Evolutionary conservation across 164 flowering plant species (phyloP), one percentile per base, ranked within the genome.

Genomic region (Pachysandra terminalis): DNA sequence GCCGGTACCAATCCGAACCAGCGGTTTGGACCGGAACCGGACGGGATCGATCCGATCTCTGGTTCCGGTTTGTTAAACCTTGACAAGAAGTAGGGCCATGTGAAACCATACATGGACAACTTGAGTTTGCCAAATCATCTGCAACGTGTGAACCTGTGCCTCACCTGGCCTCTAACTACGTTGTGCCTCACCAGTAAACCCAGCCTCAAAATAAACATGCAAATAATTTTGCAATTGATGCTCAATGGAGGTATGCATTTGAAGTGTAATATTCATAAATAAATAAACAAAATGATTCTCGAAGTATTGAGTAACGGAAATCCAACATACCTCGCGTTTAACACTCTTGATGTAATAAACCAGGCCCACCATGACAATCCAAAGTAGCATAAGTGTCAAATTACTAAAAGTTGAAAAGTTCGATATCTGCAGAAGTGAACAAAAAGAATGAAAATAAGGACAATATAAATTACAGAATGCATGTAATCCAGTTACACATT

Each of bases 341-440:
- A 85, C 89, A 72, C 85, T 86, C 63, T 84, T 87, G n/a, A 92
- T 84, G 80, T 90, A 95, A 73, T 83, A 88, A 65, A 92, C 86
- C 73, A 95, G 77, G 75, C 87, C 69, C 14, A 73, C 85, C 96
- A 90, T 85, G 72, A 89, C 59, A 68, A 85, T 72, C 99, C 99
- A 95, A 10, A 92, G 91, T 66, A 92, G 69, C 69, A 89, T 84
- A 63, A 92, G 75, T 14, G 97, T 87, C 70, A 95, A 51, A 81
- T 95, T 95, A 70, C 92, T 89, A 40, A 80, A 90, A 23, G 98
- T 92, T 13, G 92, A 85, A 74, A 90, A 85, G 66, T 84, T 95
- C 55, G 91, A 88, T 26, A 90, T 89, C 97, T 90, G 89, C 78
- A 81, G 68, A 51, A 65, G 41, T 0, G 64, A 75, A 57, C 9